A percentile compares a stretch with the other conserved stretches of the same genome.
Conservation (phyloP, 164 flowering plant species). For the Liriodendron chinense region DNA sequence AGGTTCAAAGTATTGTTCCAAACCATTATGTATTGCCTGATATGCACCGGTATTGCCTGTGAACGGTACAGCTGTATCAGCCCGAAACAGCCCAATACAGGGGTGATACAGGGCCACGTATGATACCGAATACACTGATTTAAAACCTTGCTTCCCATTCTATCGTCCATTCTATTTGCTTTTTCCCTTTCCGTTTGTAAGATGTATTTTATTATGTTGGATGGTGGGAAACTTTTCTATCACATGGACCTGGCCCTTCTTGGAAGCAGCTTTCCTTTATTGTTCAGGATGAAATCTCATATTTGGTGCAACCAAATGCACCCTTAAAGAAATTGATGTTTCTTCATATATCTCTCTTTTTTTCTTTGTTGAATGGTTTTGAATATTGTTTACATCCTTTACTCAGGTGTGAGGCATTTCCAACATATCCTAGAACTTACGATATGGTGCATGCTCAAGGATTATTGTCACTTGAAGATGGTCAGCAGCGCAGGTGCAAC, state of each 20-base stretch:
- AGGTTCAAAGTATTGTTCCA: too few relatives aligned
- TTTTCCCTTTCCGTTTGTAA: too few relatives aligned
- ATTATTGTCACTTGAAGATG: slow-evolving; percentile 65
- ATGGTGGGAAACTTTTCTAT: background rate
- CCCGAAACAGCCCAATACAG: too few relatives aligned
- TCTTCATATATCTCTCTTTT: background rate
- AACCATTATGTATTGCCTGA: too few relatives aligned
- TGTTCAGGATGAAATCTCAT: background rate
- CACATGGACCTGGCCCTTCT: background rate
- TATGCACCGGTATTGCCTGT: too few relatives aligned
- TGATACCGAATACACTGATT: too few relatives aligned
- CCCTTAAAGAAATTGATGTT: background rate
- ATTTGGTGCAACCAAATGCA: too few relatives aligned
- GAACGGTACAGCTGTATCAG: too few relatives aligned
- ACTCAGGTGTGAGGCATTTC: slow-evolving; percentile 95
- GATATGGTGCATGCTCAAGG: slow-evolving; percentile 92
- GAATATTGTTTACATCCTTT: background rate
- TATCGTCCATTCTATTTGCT: too few relatives aligned
- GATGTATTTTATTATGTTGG: too few relatives aligned
- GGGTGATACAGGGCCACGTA: too few relatives aligned
- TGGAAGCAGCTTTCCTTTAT: background rate
- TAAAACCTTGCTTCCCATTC: too few relatives aligned
- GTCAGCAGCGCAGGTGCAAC: slow-evolving; percentile 59
- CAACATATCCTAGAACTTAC: slow-evolving; percentile 94
- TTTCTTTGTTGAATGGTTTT: background rate